Evolutionary conservation across 768 basidiomycete genomes (phyloP).

Genomic region (Suillus sp.): DNA sequence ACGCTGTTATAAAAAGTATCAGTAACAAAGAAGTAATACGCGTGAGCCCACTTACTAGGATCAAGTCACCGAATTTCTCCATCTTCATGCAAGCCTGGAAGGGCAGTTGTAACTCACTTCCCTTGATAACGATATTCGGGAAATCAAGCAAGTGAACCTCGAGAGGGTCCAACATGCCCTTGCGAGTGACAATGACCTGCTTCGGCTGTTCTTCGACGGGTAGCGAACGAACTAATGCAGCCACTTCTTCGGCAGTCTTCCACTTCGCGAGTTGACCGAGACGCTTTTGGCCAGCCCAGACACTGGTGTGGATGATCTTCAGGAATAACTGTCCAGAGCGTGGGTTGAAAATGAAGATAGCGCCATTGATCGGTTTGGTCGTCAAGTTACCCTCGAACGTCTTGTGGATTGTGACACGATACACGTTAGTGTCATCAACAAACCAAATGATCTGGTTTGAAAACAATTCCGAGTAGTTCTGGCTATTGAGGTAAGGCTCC

Average conservation of each 20-base stretch:
- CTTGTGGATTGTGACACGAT: slow-evolving; percentile 98
- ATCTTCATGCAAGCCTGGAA: slow-evolving; percentile 99
- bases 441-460: slow-evolving; percentile 99
- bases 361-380: slow-evolving; percentile 97
- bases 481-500: slow-evolving; percentile 98
- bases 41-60: slow-evolving; percentile 54
- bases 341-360: slow-evolving; percentile 99
- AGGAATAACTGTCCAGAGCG: slow-evolving; percentile 97
- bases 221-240: slow-evolving; percentile 92
- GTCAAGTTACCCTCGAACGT: slow-evolving; percentile 99
- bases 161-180: slow-evolving; percentile 98
- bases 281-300: slow-evolving; percentile 99
- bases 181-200: slow-evolving; percentile 98
- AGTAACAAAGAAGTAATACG: background rate
- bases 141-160: slow-evolving; percentile 99
- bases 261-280: slow-evolving; percentile 98
- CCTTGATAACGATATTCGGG: slow-evolving; percentile 99
- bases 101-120: slow-evolving; percentile 94
- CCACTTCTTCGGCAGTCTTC: slow-evolving; percentile 99
- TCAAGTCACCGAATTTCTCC: slow-evolving; percentile 99
- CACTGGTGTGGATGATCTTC: slow-evolving; percentile 99
- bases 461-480: slow-evolving; percentile 95
- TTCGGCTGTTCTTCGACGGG: slow-evolving; percentile 99
- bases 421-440: slow-evolving; percentile 98
- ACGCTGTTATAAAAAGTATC: slow-evolving; percentile 47